Conservation (phyloP, 2,329 filamentous ascomycete species). For the Microcyclosporella mali region DNA sequence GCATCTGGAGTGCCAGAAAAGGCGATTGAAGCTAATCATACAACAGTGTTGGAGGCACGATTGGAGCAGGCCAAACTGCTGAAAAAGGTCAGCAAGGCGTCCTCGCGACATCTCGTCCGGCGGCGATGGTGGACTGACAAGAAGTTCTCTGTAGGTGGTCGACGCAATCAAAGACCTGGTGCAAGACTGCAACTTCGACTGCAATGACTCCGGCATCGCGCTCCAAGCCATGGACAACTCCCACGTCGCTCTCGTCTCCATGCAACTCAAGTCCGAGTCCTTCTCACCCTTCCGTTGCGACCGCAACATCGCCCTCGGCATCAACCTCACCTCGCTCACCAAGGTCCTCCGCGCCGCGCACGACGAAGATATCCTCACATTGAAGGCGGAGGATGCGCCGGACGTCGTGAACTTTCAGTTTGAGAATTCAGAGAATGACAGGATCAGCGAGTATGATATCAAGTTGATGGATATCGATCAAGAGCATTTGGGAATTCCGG, state of each 20-base stretch:
- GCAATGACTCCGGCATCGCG: constrained; percentile 98
- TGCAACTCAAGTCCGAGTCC: constrained; percentile 93
- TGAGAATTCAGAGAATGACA: constrained; percentile 80
- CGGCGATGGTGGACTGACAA: constrained; percentile 12
- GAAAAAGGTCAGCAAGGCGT: constrained; percentile 68
- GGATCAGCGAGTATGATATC: constrained; percentile 97
- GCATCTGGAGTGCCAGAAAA: neutral
- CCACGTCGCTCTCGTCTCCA: constrained; percentile 95
- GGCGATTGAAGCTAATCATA: constrained; percentile 12
- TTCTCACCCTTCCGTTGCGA: constrained; percentile 97
- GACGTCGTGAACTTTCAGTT: constrained; percentile 95
- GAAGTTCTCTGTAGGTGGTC: constrained; percentile 61
- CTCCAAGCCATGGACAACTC: constrained; percentile 99
- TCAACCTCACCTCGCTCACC: constrained; percentile 93
- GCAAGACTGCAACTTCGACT: constrained; percentile 99
- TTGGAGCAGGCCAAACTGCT: constrained; percentile 88
- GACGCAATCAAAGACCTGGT: constrained; percentile 99
- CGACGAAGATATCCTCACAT: constrained; percentile 86
- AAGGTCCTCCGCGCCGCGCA: constrained; percentile 94
- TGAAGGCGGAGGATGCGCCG: constrained; percentile 95
- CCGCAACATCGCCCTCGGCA: constrained; percentile 95
- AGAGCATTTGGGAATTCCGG: constrained; percentile 96
- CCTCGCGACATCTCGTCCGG: neutral
- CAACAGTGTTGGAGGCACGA: constrained; percentile 86
- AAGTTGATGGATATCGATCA: constrained; percentile 99